Percentiles rank a stretch among this genome's conserved stretches.
phyloP scores from a whole-genome alignment of 306 rosid genomes.

The Luffa aegyptiaca region DNA sequence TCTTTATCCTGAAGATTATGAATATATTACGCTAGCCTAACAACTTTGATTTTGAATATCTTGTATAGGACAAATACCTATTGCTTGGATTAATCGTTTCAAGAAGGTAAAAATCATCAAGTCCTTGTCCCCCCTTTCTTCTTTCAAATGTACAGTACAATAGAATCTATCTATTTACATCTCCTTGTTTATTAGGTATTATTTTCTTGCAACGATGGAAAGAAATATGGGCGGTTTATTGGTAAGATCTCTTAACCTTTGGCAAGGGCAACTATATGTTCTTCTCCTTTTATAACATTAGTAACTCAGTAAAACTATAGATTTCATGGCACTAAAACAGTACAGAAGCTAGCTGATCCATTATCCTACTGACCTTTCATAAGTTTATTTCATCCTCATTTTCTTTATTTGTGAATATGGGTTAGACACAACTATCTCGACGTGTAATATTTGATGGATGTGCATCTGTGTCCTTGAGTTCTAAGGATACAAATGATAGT shows the following conservation, averaged over 20 bases:
- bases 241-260: slow-evolving; percentile 33
- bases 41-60: slow-evolving; percentile 10
- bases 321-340: not conserved
- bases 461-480: not conserved
- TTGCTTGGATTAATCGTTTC: slow-evolving; percentile 62
- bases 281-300: not conserved
- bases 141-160: slow-evolving; percentile 3
- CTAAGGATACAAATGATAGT: not conserved
- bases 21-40: slow-evolving; percentile 9
- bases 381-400: not conserved
- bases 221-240: slow-evolving; percentile 59
- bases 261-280: not conserved
- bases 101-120: slow-evolving; percentile 40
- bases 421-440: not conserved
- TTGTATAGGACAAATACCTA: slow-evolving; percentile 48
- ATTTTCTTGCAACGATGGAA: slow-evolving; percentile 50
- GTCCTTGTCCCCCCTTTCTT: slow-evolving; percentile 3
- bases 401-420: not conserved
- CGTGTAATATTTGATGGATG: not conserved
- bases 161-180: slow-evolving; percentile 11
- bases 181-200: slow-evolving; percentile 35
- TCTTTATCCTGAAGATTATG: not conserved
- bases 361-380: not conserved
- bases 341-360: not conserved
- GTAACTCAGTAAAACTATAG: not conserved